A percentile compares a stretch with the other conserved stretches of the same genome.
These are phyloP conservation scores for Aegle marmelos DNA, from an alignment of 345 rosid species.

Conservation along the genomic window DNA sequence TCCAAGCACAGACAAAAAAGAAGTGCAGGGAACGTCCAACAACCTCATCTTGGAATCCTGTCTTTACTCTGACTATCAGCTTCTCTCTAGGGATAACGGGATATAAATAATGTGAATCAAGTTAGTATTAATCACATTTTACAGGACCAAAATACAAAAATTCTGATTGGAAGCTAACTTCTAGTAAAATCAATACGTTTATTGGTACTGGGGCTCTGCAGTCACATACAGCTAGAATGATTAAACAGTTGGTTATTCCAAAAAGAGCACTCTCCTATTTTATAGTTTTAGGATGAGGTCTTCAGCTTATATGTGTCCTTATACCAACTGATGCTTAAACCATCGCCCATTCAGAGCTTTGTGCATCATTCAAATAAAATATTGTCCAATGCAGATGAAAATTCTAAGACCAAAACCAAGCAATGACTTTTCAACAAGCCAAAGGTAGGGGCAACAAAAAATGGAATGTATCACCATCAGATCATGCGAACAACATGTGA, in stretches of 20 bases:
- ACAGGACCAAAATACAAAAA: background rate
- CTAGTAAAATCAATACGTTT: background rate
- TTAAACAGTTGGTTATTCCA: background rate
- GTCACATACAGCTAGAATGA: background rate
- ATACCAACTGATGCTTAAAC: background rate
- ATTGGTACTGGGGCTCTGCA: background rate
- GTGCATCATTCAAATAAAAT: background rate
- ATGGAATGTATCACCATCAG: background rate
- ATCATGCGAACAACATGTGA: conserved; percentile 6
- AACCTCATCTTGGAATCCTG: too few species aligned
- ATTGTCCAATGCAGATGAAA: background rate
- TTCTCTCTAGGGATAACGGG: too few species aligned
- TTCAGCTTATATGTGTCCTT: background rate
- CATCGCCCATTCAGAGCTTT: background rate
- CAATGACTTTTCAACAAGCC: background rate
- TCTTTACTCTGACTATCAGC: too few species aligned
- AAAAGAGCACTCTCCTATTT: background rate
- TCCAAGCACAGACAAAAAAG: background rate
- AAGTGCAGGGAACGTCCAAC: background rate
- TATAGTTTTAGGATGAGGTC: conserved; percentile 1
- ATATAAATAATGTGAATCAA: too few species aligned
- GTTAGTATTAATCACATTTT: too few species aligned
- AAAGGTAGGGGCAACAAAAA: background rate
- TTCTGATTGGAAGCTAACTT: background rate
- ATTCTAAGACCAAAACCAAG: background rate